Percentiles rank a stretch among this genome's conserved stretches.
These are phyloP conservation scores for Epithemia pelagica DNA, from an alignment of 108 stramenopile genomes.

Conservation along the genomic window DNA sequence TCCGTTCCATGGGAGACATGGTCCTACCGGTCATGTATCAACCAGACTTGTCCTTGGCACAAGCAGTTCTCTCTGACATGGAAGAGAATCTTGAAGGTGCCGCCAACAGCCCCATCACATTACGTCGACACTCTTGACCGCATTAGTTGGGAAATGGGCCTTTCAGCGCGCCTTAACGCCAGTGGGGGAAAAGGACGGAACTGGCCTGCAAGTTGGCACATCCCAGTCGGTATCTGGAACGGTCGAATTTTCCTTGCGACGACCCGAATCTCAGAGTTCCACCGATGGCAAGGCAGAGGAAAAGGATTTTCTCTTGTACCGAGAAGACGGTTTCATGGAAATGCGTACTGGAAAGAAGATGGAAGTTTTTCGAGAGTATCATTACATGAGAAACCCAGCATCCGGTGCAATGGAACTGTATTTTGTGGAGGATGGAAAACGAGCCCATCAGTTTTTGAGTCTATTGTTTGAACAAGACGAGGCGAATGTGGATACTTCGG, in stretches of 20 bases:
- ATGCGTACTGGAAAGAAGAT: constrained; percentile 38
- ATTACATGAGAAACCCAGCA: constrained; percentile 22
- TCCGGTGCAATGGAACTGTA: constrained; percentile 46
- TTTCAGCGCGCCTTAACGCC: not conserved
- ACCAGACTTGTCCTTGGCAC: constrained; percentile 23
- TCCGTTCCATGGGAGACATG: constrained; percentile 22
- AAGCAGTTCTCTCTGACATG: constrained; percentile 36
- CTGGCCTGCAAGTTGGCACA: constrained; percentile 37
- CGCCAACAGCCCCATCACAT: not conserved
- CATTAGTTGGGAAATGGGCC: not conserved
- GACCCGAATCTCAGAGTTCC: not conserved
- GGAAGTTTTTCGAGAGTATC: constrained; percentile 64
- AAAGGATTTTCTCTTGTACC: constrained; percentile 35
- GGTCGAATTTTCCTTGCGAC: constrained; percentile 20
- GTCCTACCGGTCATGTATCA: constrained; percentile 56
- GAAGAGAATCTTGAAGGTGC: constrained; percentile 18
- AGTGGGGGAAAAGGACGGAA: constrained; percentile 19
- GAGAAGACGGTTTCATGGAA: constrained; percentile 60
- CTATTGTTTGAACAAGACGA: constrained; percentile 33
- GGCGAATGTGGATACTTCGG: too few species aligned
- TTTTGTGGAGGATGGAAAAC: constrained; percentile 56
- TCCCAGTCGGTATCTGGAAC: constrained; percentile 29
- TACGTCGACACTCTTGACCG: not conserved
- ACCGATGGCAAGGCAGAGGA: constrained; percentile 8
- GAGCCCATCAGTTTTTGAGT: constrained; percentile 56